Conservation (phyloP, 2,329 filamentous ascomycete species). For the Epichloe elymi region DNA sequence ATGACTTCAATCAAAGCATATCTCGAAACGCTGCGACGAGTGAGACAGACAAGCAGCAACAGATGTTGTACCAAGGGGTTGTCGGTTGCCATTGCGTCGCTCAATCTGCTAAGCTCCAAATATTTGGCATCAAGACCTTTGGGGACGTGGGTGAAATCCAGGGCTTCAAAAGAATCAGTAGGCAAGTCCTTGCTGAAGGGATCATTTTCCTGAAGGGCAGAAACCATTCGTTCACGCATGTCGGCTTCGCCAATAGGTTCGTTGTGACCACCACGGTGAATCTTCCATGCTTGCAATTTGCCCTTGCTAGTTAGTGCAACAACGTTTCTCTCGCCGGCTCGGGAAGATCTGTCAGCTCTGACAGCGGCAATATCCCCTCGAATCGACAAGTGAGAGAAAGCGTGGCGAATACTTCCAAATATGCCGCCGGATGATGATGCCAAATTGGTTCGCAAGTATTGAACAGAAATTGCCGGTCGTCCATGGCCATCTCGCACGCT, state of each 20-base stretch:
- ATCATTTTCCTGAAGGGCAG: conserved; percentile 44
- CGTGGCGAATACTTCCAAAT: conserved; percentile 69
- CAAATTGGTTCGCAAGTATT: conserved; percentile 55
- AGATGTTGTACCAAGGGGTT: conserved; percentile 43
- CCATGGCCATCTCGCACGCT: conserved; percentile 78
- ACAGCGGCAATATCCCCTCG: conserved; percentile 73
- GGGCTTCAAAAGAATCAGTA: conserved; percentile 51
- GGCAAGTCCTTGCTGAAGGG: conserved; percentile 34
- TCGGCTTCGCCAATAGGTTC: conserved; percentile 62
- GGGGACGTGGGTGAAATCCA: conserved; percentile 66
- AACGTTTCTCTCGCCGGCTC: conserved; percentile 73
- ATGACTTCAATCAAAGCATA: conserved; percentile 65
- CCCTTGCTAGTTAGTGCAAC: conserved; percentile 68
- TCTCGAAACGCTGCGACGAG: conserved; percentile 38
- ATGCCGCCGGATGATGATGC: conserved; percentile 50
- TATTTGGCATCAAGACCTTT: conserved; percentile 38
- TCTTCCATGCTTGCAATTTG: conserved; percentile 71
- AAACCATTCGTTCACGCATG: conserved; percentile 48
- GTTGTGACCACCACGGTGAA: conserved; percentile 78
- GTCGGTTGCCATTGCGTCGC: conserved; percentile 34
- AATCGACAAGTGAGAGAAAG: conserved; percentile 54
- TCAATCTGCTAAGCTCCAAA: conserved; percentile 35
- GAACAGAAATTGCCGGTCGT: conserved; percentile 64
- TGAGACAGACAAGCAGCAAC: conserved; percentile 47
- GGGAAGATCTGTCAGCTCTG: conserved; percentile 55